Conservation (phyloP, 352 stramenopile species). For the Thalassiosira ordinaria region DNA sequence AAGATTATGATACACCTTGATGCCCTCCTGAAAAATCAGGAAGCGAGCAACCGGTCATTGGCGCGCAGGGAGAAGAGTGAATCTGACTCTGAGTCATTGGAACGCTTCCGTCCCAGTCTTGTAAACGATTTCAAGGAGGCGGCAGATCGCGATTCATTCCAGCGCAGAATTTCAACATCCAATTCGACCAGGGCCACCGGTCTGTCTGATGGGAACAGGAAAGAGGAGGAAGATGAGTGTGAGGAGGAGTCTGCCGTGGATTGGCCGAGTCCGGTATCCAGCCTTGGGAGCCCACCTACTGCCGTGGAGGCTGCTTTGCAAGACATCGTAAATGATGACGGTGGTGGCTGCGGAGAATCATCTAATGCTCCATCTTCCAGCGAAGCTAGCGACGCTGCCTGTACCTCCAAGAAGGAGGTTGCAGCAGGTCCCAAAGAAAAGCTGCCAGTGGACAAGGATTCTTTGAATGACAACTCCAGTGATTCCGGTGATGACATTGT, state of each 20-base stretch:
- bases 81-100: background rate
- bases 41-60: background rate
- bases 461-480: no score
- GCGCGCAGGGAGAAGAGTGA: background rate
- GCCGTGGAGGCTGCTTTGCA: background rate
- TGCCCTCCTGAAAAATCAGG: background rate
- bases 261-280: slow-evolving; percentile 32
- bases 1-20: background rate
- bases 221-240: no score
- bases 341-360: no score
- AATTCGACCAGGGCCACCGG: background rate
- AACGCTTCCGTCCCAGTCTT: slow-evolving; percentile 19
- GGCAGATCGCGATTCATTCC: slow-evolving; percentile 32
- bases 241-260: no score
- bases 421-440: no score
- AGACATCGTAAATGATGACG: no score
- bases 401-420: background rate
- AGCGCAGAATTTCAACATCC: slow-evolving; percentile 5
- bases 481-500: no score
- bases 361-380: background rate
- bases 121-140: slow-evolving; percentile 35
- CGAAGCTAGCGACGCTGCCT: background rate
- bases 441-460: background rate
- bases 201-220: background rate
- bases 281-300: slow-evolving; percentile 9